Conservation (phyloP, 441 rosid genomes). For the Corymbia calophylla region DNA sequence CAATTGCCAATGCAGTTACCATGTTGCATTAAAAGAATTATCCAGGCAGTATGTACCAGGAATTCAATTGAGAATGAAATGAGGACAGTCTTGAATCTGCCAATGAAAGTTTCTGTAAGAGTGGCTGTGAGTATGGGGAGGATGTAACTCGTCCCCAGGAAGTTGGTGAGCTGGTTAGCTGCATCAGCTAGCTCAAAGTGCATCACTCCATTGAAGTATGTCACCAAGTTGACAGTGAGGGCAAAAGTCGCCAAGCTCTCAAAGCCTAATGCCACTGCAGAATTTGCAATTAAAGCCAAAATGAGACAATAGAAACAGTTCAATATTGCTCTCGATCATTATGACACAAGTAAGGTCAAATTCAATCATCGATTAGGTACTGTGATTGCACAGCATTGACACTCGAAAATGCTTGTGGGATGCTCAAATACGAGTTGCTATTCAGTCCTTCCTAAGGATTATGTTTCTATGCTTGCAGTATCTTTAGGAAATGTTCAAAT, state of each 20-base stretch:
- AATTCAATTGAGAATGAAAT: conserved; percentile 41
- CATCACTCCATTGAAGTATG: conserved; percentile 41
- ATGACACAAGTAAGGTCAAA: neutral
- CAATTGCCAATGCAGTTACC: neutral
- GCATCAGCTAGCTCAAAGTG: conserved; percentile 47
- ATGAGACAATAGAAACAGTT: neutral
- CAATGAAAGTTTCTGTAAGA: conserved; percentile 41
- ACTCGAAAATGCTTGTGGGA: neutral
- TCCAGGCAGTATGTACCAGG: conserved; percentile 17
- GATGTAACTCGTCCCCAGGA: conserved; percentile 39
- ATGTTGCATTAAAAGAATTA: neutral
- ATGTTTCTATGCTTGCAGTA: neutral
- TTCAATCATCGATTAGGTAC: neutral
- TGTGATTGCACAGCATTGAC: neutral
- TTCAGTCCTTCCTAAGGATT: neutral
- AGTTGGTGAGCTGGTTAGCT: conserved; percentile 51
- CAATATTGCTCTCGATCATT: neutral
- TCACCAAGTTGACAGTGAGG: conserved; percentile 45
- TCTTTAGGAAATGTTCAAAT: too few relatives aligned
- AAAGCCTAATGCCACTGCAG: conserved; percentile 29
- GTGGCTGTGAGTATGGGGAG: conserved; percentile 34
- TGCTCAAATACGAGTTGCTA: neutral
- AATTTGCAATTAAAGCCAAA: neutral
- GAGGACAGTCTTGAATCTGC: conserved; percentile 37
- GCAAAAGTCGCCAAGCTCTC: conserved; percentile 45